Percentiles rank a stretch among this genome's conserved stretches.
Conservation (phyloP, 257 asterid genomes). For the Anisodus acutangulus region DNA sequence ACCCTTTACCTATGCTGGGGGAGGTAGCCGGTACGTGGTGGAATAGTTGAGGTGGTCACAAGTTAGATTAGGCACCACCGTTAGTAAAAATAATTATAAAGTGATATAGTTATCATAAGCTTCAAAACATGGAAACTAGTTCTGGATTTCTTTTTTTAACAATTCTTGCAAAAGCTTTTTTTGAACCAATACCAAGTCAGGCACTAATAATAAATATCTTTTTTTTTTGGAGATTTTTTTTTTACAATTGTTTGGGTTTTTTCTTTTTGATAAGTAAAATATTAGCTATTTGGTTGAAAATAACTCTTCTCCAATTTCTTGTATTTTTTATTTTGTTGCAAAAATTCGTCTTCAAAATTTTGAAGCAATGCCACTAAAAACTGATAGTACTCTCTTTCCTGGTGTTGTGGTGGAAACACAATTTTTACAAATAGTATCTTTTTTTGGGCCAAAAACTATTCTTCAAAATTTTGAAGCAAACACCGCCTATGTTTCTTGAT, state of each 20-base stretch:
- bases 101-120: not conserved
- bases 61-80: not conserved
- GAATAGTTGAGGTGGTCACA: not conserved
- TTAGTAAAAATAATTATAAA: not conserved
- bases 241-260: not conserved
- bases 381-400: not conserved
- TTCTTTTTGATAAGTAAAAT: too few relatives aligned
- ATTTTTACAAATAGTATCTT: not conserved
- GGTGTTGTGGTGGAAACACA: not conserved
- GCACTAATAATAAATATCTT: not conserved
- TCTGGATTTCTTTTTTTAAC: not conserved
- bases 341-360: not conserved
- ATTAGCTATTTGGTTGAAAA: too few relatives aligned
- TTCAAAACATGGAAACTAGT: not conserved
- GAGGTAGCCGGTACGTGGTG: not conserved
- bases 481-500: conserved; percentile 4
- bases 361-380: not conserved
- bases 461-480: conserved; percentile 9
- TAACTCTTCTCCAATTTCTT: not conserved
- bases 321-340: not conserved
- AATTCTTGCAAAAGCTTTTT: conserved; percentile 8
- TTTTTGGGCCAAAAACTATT: not conserved
- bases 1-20: not conserved
- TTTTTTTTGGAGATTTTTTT: not conserved
- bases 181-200: not conserved